Conservation (phyloP, 2,329 filamentous ascomycete genomes). For the Sclerotinia spermophila region DNA sequence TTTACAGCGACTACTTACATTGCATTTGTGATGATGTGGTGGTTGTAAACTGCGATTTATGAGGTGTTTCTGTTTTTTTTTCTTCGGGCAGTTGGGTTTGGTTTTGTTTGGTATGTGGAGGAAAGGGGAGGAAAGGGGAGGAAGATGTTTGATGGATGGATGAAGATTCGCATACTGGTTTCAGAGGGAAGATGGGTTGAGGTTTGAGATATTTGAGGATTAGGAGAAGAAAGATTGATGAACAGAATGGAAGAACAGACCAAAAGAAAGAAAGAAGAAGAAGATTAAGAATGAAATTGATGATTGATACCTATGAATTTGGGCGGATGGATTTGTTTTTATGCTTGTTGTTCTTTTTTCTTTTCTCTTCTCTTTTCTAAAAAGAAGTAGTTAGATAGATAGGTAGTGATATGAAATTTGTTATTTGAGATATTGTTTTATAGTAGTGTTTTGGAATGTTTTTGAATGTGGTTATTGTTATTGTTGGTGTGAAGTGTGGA, state of each 20-base stretch:
- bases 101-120: neutral
- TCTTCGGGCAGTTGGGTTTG: neutral
- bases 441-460: neutral
- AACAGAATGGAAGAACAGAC: neutral
- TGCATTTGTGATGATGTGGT: neutral
- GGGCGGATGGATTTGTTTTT: neutral
- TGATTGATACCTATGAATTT: slow-evolving; percentile 15
- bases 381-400: neutral
- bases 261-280: neutral
- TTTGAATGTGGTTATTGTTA: neutral
- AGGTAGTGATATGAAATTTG: neutral
- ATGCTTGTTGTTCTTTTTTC: neutral
- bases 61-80: neutral
- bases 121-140: no score
- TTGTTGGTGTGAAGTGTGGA: no score
- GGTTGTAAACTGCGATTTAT: neutral
- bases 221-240: neutral
- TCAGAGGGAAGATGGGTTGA: neutral
- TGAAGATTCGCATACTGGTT: neutral
- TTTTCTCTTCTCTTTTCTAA: neutral
- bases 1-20: neutral
- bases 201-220: neutral
- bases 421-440: neutral
- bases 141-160: neutral
- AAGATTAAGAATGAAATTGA: slow-evolving; percentile 5